Percentiles rank a stretch among this genome's conserved stretches.
Evolutionary conservation across 1,139 yeast species (phyloP).

Genomic region (Yamadazyma taylorii): DNA sequence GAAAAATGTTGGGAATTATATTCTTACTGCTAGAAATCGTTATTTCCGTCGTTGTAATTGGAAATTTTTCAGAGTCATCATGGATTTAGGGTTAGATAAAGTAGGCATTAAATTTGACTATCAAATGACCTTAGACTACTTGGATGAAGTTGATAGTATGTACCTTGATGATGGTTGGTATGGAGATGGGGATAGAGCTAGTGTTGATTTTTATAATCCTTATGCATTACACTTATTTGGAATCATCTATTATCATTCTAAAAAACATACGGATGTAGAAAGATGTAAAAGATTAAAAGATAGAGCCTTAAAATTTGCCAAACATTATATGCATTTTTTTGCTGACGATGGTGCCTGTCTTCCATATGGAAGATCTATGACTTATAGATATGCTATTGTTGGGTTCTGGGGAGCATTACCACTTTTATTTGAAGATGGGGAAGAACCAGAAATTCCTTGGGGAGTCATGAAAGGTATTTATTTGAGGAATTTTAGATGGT

Average conservation of each 20-base stretch:
- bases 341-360: conserved; percentile 23
- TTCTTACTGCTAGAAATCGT: conserved; percentile 16
- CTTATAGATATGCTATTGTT: conserved; percentile 25
- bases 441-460: conserved; percentile 13
- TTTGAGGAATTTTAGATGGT: conserved; percentile 25
- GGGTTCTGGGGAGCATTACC: conserved; percentile 29
- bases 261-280: conserved; percentile 14
- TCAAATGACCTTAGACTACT: conserved; percentile 13
- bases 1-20: conserved; percentile 16
- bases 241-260: conserved; percentile 17
- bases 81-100: conserved; percentile 22
- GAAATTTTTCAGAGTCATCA: conserved; percentile 26
- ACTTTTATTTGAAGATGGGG: conserved; percentile 15
- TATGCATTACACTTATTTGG: conserved; percentile 30
- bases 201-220: conserved; percentile 27
- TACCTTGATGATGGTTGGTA: conserved; percentile 30
- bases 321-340: conserved; percentile 21
- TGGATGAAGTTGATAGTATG: conserved; percentile 20
- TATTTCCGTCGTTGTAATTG: conserved; percentile 21
- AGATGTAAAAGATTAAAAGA: conserved; percentile 15
- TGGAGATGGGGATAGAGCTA: conserved; percentile 22
- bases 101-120: conserved; percentile 20
- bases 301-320: conserved; percentile 21
- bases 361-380: conserved; percentile 28
- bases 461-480: conserved; percentile 25